phyloP scores from a whole-genome alignment of 805 yeast species.

The Aciculoconidium aculeatum region DNA sequence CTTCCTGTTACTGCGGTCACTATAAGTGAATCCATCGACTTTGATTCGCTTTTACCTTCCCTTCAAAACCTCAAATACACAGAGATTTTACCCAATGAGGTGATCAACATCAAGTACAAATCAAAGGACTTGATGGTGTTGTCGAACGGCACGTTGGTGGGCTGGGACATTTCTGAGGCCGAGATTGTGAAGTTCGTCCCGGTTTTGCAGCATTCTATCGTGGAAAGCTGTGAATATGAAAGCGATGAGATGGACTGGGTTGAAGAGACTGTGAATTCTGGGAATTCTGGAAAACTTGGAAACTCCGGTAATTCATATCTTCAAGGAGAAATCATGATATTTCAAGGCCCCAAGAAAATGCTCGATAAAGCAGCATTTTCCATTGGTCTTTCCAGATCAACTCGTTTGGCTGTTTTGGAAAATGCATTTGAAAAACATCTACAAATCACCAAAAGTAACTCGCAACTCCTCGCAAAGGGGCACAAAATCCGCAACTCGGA shows the following conservation, averaged over 20 bases:
- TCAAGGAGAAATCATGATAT: slow-evolving; percentile 65
- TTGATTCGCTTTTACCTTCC: slow-evolving; percentile 39
- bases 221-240: slow-evolving; percentile 44
- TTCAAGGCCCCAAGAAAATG: slow-evolving; percentile 50
- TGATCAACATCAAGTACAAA: slow-evolving; percentile 45
- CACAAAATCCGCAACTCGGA: slow-evolving; percentile 38
- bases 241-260: slow-evolving; percentile 85
- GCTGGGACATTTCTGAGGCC: slow-evolving; percentile 73
- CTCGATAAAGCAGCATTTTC: slow-evolving; percentile 86
- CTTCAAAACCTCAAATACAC: slow-evolving; percentile 18
- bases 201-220: slow-evolving; percentile 41
- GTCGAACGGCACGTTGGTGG: slow-evolving; percentile 73
- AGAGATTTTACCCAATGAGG: slow-evolving; percentile 53
- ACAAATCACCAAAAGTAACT: slow-evolving; percentile 53
- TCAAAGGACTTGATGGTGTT: slow-evolving; percentile 57
- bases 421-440: slow-evolving; percentile 64
- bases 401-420: slow-evolving; percentile 78
- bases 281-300: too few relatives aligned
- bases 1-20: slow-evolving; percentile 71
- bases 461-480: slow-evolving; percentile 65
- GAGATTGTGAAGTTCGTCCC: slow-evolving; percentile 47
- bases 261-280: slow-evolving; percentile 30
- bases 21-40: slow-evolving; percentile 65
- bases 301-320: slow-evolving; percentile 27
- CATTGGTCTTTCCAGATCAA: slow-evolving; percentile 80